Conservation (phyloP, 495 filamentous ascomycete species). For the Hypomontagnella submonticulosa region DNA sequence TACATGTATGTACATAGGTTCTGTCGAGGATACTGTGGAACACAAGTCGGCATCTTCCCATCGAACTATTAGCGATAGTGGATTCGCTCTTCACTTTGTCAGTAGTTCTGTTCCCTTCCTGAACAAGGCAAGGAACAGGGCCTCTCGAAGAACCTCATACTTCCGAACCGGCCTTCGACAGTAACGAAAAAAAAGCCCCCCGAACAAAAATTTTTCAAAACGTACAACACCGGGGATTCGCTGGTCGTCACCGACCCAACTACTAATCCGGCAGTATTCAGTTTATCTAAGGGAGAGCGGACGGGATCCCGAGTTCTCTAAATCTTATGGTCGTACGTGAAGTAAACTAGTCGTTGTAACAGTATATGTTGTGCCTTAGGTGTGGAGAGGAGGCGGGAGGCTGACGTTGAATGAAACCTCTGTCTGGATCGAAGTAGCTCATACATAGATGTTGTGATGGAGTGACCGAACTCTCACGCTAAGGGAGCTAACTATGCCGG, state of each 20-base stretch:
- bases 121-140: neutral
- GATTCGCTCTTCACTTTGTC: neutral
- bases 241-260: conserved; percentile 62
- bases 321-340: conserved; percentile 10
- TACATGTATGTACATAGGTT: no score
- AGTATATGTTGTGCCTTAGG: no score
- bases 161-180: no score
- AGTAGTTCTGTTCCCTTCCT: conserved; percentile 4
- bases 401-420: no score
- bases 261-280: conserved; percentile 53
- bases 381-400: no score
- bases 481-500: conserved; percentile 19
- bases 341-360: no score
- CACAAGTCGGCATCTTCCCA: no score
- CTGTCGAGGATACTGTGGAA: no score
- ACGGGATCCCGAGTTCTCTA: conserved; percentile 19
- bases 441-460: conserved; percentile 1
- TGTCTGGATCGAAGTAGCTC: conserved; percentile 1
- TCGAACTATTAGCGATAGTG: neutral
- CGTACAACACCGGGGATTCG: conserved; percentile 60
- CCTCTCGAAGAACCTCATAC: neutral
- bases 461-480: conserved; percentile 21
- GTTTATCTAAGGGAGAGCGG: conserved; percentile 58
- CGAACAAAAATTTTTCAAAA: conserved; percentile 25
- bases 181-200: no score